Evolutionary conservation across 179 eudicot genomes (phyloP), one percentile per base, ranked within the genome.

Genomic region (Patellifolia procumbens): DNA sequence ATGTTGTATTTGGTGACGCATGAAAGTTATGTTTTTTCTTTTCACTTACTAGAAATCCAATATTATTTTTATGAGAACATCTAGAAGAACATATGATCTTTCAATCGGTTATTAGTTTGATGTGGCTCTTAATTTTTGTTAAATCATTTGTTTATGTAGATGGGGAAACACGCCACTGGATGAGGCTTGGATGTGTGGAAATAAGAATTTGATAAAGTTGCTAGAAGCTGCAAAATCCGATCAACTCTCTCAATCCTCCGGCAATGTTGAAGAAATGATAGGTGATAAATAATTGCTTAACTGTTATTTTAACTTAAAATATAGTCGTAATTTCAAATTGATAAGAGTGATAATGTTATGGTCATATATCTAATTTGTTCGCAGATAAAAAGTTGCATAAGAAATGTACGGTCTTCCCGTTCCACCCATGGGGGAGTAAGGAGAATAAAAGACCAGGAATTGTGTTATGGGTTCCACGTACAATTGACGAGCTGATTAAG

Each of bases 361-460:
- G 24, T 22, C 13, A 45, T 22, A 19, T 22, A 20, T 48, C n/a
- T 39, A 13, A 16, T n/a, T n/a, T 22, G 2, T 13, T 75, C 43
- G 64, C 88, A 88, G 92, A 85, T 61, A 87, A 79, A 81, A 68
- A 34, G 62, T 85, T 79, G 46, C 76, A 78, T 4, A 86, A 81
- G 74, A 94, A 92, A 80, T 94, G 98, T 76, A 88, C 96, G 5
- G 88, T 94, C 12, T 92, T 87, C 64, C 93, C 98, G 19, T 92
- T 85, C 81, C 84, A 87, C 69, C 97, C 97, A 34, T 85, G 87
- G 89, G 86, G 85, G 13, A 53, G 82, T 13, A 73, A 83, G 35
- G 90, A 89, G 24, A 56, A 76, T 37, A 86, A 77, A 67, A 82
- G 32, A 73, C 81, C 75, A 32, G 98, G 98, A 34, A 74, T 92